These are phyloP conservation scores for Plantago major DNA, from an alignment of 257 asterid genomes.

Conservation along the genomic window DNA sequence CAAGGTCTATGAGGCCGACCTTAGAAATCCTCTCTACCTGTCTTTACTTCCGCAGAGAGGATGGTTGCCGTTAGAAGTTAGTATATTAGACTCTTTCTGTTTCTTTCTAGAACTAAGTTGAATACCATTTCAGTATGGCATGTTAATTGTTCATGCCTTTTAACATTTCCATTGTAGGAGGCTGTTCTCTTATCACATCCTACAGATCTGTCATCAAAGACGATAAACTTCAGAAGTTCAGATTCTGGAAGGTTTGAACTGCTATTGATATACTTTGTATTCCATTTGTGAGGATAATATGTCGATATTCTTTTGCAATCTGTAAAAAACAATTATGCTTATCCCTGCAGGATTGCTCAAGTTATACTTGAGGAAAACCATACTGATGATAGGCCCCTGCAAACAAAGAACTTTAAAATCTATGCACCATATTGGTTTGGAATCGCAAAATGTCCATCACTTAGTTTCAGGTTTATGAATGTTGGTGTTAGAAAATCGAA, in stretches of 20 bases:
- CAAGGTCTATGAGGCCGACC: slow-evolving; percentile 72
- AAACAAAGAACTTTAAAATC: slow-evolving; percentile 59
- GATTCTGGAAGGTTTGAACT: slow-evolving; percentile 85
- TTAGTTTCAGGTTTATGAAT: slow-evolving; percentile 73
- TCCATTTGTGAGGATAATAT: slow-evolving; percentile 3
- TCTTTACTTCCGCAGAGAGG: slow-evolving; percentile 95
- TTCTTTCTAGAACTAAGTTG: slow-evolving; percentile 5
- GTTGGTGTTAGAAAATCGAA: slow-evolving; percentile 41
- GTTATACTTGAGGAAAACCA: slow-evolving; percentile 75
- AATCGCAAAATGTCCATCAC: slow-evolving; percentile 84
- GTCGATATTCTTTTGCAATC: neutral
- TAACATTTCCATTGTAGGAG: slow-evolving; percentile 46
- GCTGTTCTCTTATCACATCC: slow-evolving; percentile 85
- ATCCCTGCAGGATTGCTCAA: slow-evolving; percentile 72
- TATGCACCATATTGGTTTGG: slow-evolving; percentile 89
- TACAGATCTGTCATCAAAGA: slow-evolving; percentile 53
- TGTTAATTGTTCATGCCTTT: slow-evolving; percentile 20
- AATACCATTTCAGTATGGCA: slow-evolving; percentile 6
- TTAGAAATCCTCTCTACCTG: slow-evolving; percentile 71
- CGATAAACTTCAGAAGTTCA: slow-evolving; percentile 82
- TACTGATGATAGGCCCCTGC: slow-evolving; percentile 50
- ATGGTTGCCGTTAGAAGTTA: slow-evolving; percentile 84
- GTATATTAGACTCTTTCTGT: slow-evolving; percentile 21
- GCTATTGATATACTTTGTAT: slow-evolving; percentile 12
- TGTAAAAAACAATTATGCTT: slow-evolving; percentile 5